Conservation (phyloP, 2,329 filamentous ascomycete species). For the Aspergillus sojae region DNA sequence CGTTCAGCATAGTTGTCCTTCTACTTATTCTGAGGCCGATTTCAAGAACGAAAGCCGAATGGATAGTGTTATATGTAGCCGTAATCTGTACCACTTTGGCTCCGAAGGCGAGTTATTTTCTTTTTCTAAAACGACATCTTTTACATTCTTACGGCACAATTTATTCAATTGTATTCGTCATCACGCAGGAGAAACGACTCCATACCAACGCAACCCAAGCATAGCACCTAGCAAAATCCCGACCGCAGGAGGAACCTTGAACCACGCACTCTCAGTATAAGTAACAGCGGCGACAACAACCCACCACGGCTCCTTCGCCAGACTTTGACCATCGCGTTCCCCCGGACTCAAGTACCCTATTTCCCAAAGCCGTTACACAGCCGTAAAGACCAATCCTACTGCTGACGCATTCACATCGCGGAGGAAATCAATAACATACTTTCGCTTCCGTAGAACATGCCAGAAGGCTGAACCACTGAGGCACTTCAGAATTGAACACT, state of each 20-base stretch:
- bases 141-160: too few relatives aligned
- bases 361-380: slow-evolving; percentile 65
- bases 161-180: too few relatives aligned
- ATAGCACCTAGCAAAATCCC: slow-evolving; percentile 51
- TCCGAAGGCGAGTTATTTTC: too few relatives aligned
- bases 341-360: slow-evolving; percentile 60
- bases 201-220: slow-evolving; percentile 54
- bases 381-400: slow-evolving; percentile 65
- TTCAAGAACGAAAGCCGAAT: too few relatives aligned
- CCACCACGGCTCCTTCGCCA: slow-evolving; percentile 66
- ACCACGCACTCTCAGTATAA: slow-evolving; percentile 54
- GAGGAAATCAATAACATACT: slow-evolving; percentile 54
- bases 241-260: slow-evolving; percentile 46
- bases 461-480: slow-evolving; percentile 44
- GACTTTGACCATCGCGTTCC: slow-evolving; percentile 53
- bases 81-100: too few relatives aligned
- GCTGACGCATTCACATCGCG: slow-evolving; percentile 63
- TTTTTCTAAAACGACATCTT: too few relatives aligned
- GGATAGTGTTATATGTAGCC: too few relatives aligned
- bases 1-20: too few relatives aligned
- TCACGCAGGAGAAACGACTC: slow-evolving; percentile 34
- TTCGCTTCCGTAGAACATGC: slow-evolving; percentile 51
- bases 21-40: too few relatives aligned
- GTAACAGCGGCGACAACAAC: slow-evolving; percentile 59
- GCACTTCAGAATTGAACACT: too few relatives aligned